phyloP scores from a whole-genome alignment of 2,329 filamentous ascomycete species.

The Fusarium drepaniforme region DNA sequence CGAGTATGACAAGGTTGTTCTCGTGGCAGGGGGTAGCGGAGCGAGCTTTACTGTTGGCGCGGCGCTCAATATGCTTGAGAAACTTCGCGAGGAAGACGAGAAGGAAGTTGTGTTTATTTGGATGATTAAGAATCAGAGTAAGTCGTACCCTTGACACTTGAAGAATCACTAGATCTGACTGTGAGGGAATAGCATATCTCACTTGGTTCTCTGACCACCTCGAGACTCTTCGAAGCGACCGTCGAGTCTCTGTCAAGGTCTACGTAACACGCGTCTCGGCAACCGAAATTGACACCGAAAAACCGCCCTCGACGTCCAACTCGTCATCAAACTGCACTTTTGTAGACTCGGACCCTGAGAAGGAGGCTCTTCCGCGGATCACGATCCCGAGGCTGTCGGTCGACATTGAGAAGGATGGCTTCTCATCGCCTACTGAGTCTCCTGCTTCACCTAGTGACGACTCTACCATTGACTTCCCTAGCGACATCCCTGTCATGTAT shows the following conservation, averaged over 20 bases:
- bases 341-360: slow-evolving; percentile 21
- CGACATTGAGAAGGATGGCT: slow-evolving; percentile 35
- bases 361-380: slow-evolving; percentile 6
- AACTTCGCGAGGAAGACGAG: slow-evolving; percentile 27
- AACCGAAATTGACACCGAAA: slow-evolving; percentile 14
- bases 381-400: slow-evolving; percentile 7
- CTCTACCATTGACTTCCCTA: neutral
- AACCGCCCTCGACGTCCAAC: slow-evolving; percentile 17
- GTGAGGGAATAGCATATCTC: slow-evolving; percentile 46
- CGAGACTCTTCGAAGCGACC: slow-evolving; percentile 45
- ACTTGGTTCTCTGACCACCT: slow-evolving; percentile 55
- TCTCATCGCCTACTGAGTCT: slow-evolving; percentile 11
- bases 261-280: slow-evolving; percentile 50
- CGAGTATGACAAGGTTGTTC: slow-evolving; percentile 66
- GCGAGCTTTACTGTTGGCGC: slow-evolving; percentile 66
- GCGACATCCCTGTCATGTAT: slow-evolving; percentile 43
- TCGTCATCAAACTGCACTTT: slow-evolving; percentile 19
- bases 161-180: neutral
- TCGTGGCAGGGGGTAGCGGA: slow-evolving; percentile 72
- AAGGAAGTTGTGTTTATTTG: slow-evolving; percentile 54
- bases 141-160: slow-evolving; percentile 9
- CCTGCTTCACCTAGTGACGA: slow-evolving; percentile 2
- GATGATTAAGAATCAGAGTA: slow-evolving; percentile 53
- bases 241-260: slow-evolving; percentile 47
- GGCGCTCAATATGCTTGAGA: slow-evolving; percentile 52